These are phyloP conservation scores for Eutrema heterophyllum DNA, from an alignment of 345 rosid species.

Conservation along the genomic window DNA sequence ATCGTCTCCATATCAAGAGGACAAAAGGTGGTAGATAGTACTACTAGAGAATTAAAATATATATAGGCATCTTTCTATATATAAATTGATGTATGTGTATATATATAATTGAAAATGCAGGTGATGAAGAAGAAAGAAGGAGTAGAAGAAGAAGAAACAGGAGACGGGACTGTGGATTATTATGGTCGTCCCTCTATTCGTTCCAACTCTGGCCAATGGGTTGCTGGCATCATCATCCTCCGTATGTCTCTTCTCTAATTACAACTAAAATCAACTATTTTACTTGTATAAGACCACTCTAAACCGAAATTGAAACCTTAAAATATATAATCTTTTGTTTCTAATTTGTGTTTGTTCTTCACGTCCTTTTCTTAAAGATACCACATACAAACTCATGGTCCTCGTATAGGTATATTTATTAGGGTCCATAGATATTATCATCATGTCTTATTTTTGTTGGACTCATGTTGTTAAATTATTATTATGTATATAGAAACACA, in stretches of 20 bases:
- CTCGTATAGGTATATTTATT: neutral
- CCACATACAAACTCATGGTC: slow-evolving; percentile 21
- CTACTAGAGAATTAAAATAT: neutral
- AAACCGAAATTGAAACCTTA: neutral
- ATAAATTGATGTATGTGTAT: slow-evolving; percentile 10
- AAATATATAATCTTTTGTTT: neutral
- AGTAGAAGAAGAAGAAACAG: slow-evolving; percentile 46
- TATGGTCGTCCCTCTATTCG: slow-evolving; percentile 66
- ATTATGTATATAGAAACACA: neutral
- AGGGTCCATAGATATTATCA: neutral
- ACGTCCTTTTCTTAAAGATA: slow-evolving; percentile 26
- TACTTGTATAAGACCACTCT: neutral
- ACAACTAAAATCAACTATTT: neutral
- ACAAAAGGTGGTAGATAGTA: neutral
- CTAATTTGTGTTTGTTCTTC: neutral
- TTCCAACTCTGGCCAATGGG: slow-evolving; percentile 67
- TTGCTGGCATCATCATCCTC: slow-evolving; percentile 72
- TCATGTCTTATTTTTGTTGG: neutral
- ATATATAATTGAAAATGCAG: slow-evolving; percentile 34
- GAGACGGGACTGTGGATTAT: slow-evolving; percentile 74
- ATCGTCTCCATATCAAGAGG: neutral
- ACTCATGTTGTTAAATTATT: neutral
- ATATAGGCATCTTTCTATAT: neutral
- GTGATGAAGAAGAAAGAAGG: slow-evolving; percentile 41
- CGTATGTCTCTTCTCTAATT: slow-evolving; percentile 40